Conservation (phyloP, 176 grass and related monocot species). For the Aegilops umbellulata region DNA sequence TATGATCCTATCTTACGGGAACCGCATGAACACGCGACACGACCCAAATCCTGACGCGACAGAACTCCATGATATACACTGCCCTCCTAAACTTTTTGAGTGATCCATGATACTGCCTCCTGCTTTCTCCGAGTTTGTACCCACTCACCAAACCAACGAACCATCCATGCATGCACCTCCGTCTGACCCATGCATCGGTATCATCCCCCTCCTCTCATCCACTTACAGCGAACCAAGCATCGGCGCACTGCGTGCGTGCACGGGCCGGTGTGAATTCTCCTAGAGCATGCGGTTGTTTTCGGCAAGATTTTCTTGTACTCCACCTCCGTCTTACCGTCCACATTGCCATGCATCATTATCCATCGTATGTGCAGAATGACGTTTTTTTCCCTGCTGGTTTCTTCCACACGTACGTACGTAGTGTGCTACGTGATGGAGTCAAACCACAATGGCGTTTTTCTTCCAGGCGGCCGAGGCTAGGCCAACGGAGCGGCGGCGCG, state of each 20-base stretch:
- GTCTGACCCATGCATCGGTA: too few relatives aligned
- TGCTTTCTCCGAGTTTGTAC: background rate
- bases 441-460: background rate
- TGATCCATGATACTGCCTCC: background rate
- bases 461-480: background rate
- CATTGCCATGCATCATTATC: background rate
- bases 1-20: background rate
- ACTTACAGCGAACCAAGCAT: background rate
- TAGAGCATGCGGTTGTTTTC: too few relatives aligned
- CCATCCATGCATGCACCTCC: background rate
- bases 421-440: background rate
- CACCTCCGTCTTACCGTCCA: too few relatives aligned
- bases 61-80: background rate
- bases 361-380: background rate
- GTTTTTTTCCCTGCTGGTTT: background rate
- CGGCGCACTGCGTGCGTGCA: too few relatives aligned
- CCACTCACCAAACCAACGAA: background rate
- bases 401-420: background rate
- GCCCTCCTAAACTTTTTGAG: background rate
- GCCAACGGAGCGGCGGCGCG: background rate
- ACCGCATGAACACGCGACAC: slow-evolving; percentile 5
- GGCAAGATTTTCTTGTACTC: too few relatives aligned
- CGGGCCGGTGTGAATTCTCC: too few relatives aligned
- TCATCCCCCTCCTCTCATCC: background rate
- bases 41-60: background rate